phyloP scores from a whole-genome alignment of 306 rosid species.

The Prunus mume region DNA sequence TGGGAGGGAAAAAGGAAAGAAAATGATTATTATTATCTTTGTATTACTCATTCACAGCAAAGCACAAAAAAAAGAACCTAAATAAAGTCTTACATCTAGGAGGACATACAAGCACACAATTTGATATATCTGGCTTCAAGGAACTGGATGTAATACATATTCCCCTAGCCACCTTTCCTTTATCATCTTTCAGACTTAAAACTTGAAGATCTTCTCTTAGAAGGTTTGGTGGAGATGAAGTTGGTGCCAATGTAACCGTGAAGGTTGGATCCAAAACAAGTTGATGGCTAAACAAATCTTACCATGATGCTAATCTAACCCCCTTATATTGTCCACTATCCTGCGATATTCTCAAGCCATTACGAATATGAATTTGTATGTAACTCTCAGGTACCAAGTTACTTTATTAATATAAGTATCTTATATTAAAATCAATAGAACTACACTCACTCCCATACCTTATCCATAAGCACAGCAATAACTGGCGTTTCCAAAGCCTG shows the following conservation, averaged over 20 bases:
- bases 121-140: constrained; percentile 56
- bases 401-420: constrained; percentile 10
- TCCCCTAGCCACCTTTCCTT: constrained; percentile 80
- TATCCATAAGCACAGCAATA: constrained; percentile 61
- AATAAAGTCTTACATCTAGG: constrained; percentile 67
- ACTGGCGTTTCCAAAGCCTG: constrained; percentile 93
- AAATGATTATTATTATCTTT: not conserved
- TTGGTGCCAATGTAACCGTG: constrained; percentile 34
- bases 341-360: constrained; percentile 39
- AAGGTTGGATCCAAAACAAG: constrained; percentile 78
- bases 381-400: constrained; percentile 13
- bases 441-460: constrained; percentile 43
- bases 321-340: constrained; percentile 64
- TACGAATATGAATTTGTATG: constrained; percentile 21
- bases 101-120: constrained; percentile 72
- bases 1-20: constrained; percentile 26
- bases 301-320: constrained; percentile 82
- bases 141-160: constrained; percentile 74
- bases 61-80: constrained; percentile 14
- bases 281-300: constrained; percentile 64
- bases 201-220: constrained; percentile 37
- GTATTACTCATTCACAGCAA: not conserved
- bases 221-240: constrained; percentile 33
- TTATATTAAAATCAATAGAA: constrained; percentile 11
- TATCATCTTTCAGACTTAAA: constrained; percentile 42